Evolutionary conservation across 176 grass and related monocot species (phyloP), one percentile per base, ranked within the genome.

Genomic region (Musa beccarii): DNA sequence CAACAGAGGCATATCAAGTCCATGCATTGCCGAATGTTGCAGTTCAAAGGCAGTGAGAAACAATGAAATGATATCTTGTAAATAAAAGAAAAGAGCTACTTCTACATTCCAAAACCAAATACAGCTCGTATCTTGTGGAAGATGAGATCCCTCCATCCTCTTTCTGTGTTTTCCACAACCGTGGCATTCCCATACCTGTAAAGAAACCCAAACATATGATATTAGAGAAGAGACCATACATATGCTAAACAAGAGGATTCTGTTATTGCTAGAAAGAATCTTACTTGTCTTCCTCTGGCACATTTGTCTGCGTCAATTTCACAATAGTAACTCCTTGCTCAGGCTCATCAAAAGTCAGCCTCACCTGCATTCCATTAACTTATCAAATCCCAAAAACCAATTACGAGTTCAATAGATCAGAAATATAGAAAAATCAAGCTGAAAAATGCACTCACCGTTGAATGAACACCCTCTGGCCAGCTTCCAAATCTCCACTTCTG

Each of bases 231-330:
- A 13, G 19, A 54, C 23, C 19, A 29, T 1, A 69, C 6, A 62
- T 64, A 73, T 16, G 68, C 75, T 1, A 66, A 15, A 53, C 51
- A 34, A 68, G 13, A 52, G 72, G 49, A 54, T 52, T 11, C 14
- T 79, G 11, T 8, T 51, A 73, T 20, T 19, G 59, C 15, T 64
- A 59, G 49, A 71, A 63, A 50, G 53, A 10, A 43, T 63, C 77
- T 74, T 87, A 92, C 95, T 85, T 99, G 78, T 99, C 95, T 85
- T 99, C 95, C 76, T 86, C 88, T 52, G 95, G 95, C n/a, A 94
- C 84, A 81, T 99, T 84, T 20, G 90, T 94, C 81, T 99, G 95
- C 71, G 80, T 91, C 64, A 99, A 89, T 66, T 86, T 99, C 79
- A 94, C 85, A 54, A 91, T 80, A n/a, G 95, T 94, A 56, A 92